Evolutionary conservation across 345 rosid species (phyloP), one percentile per base, ranked within the genome.

Genomic region (Gossypium sturtianum): DNA sequence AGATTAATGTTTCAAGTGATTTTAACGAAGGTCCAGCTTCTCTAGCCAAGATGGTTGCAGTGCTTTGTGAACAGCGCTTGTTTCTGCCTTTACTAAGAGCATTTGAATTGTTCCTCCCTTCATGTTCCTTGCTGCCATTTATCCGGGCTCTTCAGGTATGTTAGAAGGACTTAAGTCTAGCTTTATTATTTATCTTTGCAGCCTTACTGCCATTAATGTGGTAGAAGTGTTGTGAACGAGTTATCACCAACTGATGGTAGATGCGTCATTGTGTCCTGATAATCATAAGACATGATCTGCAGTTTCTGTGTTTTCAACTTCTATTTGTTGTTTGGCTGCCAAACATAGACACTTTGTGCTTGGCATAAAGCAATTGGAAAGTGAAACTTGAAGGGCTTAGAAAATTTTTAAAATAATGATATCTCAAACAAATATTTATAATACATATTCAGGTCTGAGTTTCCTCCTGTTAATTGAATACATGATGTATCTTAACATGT

Each of bases 71-170:
- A 80, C 98, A 95, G 73, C 87, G 69, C 69, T 86, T 90, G 82
- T 95, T 95, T 85, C 84, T 91, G 79, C 99, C 99, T 76, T 81
- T 95, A 83, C 87, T 95, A 74, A 91, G 91, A 83, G 96, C 99
- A 78, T 95, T 95, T 84, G 99, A 95, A 74, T 83, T 95, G 91
- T 95, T 95, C 84, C 96, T 95, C 80, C 98, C 99, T 75, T 93
- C 97, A 13, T 93, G 96, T 82, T 88, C 96, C 76, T 83, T 95
- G 44, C 80, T 95, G 73, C 93, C 98, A 80, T 91, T 95, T 83
- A 77, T 93, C 82, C 93, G 99, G 60, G 97, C 98, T 72, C 96
- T 95, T 83, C 99, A 95, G 99, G 99, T 94, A 71, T 77, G 89
- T 82, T 77, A 63, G 74, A 77, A 74, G 78, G 76, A 73, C 69